phyloP scores from a whole-genome alignment of 2,329 filamentous ascomycete species.

The Trichoderma oligosporum region DNA sequence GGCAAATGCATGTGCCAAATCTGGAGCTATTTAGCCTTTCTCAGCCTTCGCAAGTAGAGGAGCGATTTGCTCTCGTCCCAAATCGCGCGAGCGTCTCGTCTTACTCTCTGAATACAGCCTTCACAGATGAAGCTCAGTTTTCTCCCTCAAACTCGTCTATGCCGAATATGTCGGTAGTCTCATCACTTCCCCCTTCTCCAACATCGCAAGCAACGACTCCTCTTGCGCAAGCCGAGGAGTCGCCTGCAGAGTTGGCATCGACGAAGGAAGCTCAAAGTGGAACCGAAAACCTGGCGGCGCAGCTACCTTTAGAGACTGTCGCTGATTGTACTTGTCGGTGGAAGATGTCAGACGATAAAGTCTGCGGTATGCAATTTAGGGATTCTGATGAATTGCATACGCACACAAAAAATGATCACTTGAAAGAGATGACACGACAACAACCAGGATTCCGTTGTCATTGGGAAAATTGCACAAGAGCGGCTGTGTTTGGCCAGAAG shows the following conservation, averaged over 20 bases:
- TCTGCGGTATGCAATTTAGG: constrained; percentile 38
- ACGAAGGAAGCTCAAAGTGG: constrained; percentile 10
- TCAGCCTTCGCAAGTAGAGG: not conserved
- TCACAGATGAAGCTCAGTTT: constrained; percentile 19
- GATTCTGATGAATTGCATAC: constrained; percentile 50
- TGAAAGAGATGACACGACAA: constrained; percentile 43
- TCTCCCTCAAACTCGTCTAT: constrained; percentile 26
- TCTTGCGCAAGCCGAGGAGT: constrained; percentile 26
- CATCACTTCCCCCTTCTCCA: constrained; percentile 27
- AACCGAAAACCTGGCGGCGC: not conserved
- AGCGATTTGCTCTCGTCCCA: constrained; percentile 2
- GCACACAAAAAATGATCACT: constrained; percentile 52
- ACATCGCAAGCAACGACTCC: constrained; percentile 31
- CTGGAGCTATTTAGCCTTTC: not conserved
- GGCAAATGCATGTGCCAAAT: constrained; percentile 2
- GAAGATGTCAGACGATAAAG: constrained; percentile 25
- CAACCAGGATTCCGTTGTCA: constrained; percentile 49
- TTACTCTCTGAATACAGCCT: constrained; percentile 4
- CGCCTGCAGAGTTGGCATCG: not conserved
- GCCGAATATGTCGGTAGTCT: constrained; percentile 25
- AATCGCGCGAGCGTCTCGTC: not conserved
- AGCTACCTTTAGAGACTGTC: constrained; percentile 22
- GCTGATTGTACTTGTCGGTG: constrained; percentile 35
- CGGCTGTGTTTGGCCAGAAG: constrained; percentile 53
- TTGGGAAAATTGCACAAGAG: constrained; percentile 55